These are phyloP conservation scores for Lizanozyma gosingica DNA, from an alignment of 1,139 yeast species.

Conservation along the genomic window DNA sequence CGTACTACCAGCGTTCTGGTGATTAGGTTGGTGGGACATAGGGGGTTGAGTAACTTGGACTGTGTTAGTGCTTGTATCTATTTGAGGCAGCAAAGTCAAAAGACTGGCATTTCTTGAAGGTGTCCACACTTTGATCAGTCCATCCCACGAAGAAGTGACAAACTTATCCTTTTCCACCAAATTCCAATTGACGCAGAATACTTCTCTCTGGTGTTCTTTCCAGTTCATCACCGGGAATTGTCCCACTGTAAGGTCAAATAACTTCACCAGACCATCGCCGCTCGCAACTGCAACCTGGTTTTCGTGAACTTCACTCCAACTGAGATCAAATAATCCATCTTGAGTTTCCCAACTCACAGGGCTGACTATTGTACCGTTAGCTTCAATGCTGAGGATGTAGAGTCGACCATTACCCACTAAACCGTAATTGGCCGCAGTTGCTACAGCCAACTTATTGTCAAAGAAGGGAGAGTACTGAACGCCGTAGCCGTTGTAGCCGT, in stretches of 20 bases:
- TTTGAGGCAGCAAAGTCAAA: constrained; percentile 43
- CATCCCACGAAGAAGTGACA: constrained; percentile 88
- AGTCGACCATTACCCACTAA: constrained; percentile 89
- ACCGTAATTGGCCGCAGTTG: constrained; percentile 88
- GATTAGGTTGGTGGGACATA: constrained; percentile 16
- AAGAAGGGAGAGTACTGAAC: constrained; percentile 87
- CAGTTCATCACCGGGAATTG: constrained; percentile 69
- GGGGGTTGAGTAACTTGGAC: constrained; percentile 13
- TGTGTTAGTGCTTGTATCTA: constrained; percentile 20
- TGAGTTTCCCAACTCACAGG: constrained; percentile 75
- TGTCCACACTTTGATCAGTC: constrained; percentile 66
- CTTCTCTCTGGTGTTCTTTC: constrained; percentile 78
- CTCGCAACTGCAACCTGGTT: constrained; percentile 76
- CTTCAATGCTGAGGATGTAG: constrained; percentile 57
- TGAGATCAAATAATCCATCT: constrained; percentile 80
- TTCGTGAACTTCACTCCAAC: constrained; percentile 89
- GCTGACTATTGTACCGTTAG: constrained; percentile 50
- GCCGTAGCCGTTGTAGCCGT: constrained; percentile 81
- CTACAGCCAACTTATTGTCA: constrained; percentile 84
- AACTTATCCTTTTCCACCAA: constrained; percentile 65
- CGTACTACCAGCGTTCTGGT: constrained; percentile 17
- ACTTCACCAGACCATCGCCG: constrained; percentile 83
- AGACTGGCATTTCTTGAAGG: constrained; percentile 55
- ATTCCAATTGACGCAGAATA: constrained; percentile 85
- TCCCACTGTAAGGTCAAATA: constrained; percentile 66